A percentile compares a stretch with the other conserved stretches of the same genome.
phyloP scores from a whole-genome alignment of 2,329 filamentous ascomycete genomes.

The Metarhizium humberi region DNA sequence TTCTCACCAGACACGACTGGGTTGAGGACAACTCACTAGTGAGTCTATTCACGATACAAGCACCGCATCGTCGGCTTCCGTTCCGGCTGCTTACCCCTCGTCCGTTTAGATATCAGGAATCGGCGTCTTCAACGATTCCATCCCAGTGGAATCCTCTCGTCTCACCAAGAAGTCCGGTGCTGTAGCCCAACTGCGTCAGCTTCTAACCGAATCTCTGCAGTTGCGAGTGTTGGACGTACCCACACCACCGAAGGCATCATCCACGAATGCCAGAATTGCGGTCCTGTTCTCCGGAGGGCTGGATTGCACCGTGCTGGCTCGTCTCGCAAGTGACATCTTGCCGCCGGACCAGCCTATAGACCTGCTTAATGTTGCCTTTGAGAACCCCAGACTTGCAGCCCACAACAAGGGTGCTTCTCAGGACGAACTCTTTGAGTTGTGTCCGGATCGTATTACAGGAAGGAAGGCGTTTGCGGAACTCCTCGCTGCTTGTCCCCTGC shows the following conservation, averaged over 20 bases:
- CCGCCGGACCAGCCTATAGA: conserved; percentile 64
- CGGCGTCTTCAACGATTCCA: conserved; percentile 39
- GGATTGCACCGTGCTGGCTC: conserved; percentile 82
- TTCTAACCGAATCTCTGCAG: conserved; percentile 52
- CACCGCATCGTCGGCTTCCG: not conserved
- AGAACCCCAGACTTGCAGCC: conserved; percentile 71
- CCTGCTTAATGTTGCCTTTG: conserved; percentile 90
- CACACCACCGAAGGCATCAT: conserved; percentile 32
- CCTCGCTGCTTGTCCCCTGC: conserved; percentile 52
- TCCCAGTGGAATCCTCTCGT: conserved; percentile 24
- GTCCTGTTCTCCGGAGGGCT: conserved; percentile 90
- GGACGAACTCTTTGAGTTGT: conserved; percentile 60
- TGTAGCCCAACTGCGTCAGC: conserved; percentile 42
- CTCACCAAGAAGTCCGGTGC: conserved; percentile 30
- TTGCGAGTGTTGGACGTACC: conserved; percentile 60
- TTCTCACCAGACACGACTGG: conserved; percentile 21
- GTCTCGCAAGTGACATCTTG: conserved; percentile 68
- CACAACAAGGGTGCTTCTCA: conserved; percentile 30
- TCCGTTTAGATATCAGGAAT: conserved; percentile 40
- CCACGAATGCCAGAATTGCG: conserved; percentile 49
- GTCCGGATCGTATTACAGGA: conserved; percentile 84
- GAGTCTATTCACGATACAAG: conserved; percentile 20
- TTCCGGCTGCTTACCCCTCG: conserved; percentile 29
- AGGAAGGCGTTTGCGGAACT: conserved; percentile 74
- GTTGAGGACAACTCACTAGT: conserved; percentile 31